Base-by-base conservation (phyloP, 2,329 filamentous ascomycete species). In the Colletotrichum tropicale region DNA sequence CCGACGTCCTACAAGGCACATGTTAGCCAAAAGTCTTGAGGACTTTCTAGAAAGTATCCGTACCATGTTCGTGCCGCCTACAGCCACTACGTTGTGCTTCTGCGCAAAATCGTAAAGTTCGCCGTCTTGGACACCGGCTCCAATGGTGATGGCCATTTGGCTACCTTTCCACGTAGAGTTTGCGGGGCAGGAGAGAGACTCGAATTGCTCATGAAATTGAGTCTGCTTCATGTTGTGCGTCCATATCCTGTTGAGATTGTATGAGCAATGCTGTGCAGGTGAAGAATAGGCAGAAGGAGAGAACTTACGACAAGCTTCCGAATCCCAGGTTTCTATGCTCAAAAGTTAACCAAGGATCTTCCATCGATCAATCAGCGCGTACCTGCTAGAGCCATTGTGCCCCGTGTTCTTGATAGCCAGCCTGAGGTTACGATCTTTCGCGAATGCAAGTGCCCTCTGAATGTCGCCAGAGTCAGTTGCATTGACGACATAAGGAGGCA, bases 1-100 rank as follows among this genome's bases (percentile, higher is more conserved):
- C 91, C 91, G 7, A 93, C 91, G 87, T 89, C 2, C 86, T 82
- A 75, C 87, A 89, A 2, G 2, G 18, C 3, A 61, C 5, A 3
- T 32, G 18, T 26, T 2, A 61, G 18, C 28, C 2, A 18, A 12
- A n/a, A 7, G 0, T n/a, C 56, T 30, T 18, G 8, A 30, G 6
- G 28, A 60, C 15, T 5, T 18, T 28, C 28, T 28, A 8, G 56
- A 60, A 3, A 28, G 26, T 87, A 85, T 21, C 15, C 34, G 15
- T 43, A 70, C 67, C 16, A 18, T 24, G 26, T 62, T 62, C 12
- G 67, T 64, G 10, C 89, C 89, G 10, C 84, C 85, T 1, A 91
- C 84, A 6, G 89, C 83, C 8, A 85, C 80, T 1, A 38, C 67
- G n/a, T 62, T 70, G 36, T 62, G 30, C 18, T 70, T 52, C 26